These are phyloP conservation scores for Patellaria atrata DNA, from an alignment of 495 filamentous ascomycete species.

Conservation along the genomic window DNA sequence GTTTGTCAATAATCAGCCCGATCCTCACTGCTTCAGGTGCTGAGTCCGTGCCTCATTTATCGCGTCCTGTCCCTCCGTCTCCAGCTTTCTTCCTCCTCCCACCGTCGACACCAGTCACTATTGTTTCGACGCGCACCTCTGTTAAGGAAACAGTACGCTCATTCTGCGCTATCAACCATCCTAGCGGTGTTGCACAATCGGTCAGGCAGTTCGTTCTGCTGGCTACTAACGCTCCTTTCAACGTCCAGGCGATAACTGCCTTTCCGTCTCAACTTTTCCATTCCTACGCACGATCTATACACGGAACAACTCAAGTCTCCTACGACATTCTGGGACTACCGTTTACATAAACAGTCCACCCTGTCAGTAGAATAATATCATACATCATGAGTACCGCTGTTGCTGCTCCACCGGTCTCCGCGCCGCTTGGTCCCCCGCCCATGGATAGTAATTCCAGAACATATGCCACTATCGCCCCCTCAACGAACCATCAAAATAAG, in stretches of 20 bases:
- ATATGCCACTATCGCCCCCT: slow-evolving; percentile 23
- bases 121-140: too few relatives aligned
- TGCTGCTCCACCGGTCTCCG: slow-evolving; percentile 18
- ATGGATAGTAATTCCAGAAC: slow-evolving; percentile 14
- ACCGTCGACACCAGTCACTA: too few relatives aligned
- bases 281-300: slow-evolving; percentile 1
- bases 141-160: too few relatives aligned
- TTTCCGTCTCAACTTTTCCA: slow-evolving; percentile 3
- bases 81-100: too few relatives aligned
- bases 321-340: slow-evolving; percentile 1
- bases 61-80: slow-evolving; percentile 1
- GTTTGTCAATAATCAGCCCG: too few relatives aligned
- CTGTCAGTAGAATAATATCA: too few relatives aligned
- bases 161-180: too few relatives aligned
- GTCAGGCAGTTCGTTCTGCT: slow-evolving; percentile 5
- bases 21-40: too few relatives aligned
- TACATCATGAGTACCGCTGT: slow-evolving; percentile 18
- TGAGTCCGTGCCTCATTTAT: slow-evolving; percentile 12
- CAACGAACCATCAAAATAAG: slow-evolving; percentile 16
- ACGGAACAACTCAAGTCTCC: slow-evolving; percentile 6
- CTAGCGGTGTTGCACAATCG: neutral
- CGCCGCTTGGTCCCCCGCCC: slow-evolving; percentile 15
- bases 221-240: slow-evolving; percentile 1
- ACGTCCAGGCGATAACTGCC: too few relatives aligned
- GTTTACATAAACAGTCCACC: too few relatives aligned